Evolutionary conservation across 306 rosid genomes (phyloP), one percentile per base, ranked within the genome.

Genomic region (Erythrophleum fordii): DNA sequence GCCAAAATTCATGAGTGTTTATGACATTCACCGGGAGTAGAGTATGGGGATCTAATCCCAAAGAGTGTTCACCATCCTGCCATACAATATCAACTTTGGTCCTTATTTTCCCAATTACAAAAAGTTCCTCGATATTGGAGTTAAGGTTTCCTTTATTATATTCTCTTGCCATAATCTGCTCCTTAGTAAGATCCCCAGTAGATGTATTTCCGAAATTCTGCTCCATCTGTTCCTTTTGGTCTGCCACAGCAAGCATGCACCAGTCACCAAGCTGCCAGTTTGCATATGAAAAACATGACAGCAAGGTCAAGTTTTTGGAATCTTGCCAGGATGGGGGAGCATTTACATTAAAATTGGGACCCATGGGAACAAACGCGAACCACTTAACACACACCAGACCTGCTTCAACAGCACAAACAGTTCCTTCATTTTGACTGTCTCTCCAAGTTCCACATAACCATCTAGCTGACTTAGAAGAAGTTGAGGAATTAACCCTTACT

Each of bases 211-310:
- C 79, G 29, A 81, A 79, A 81, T 29, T 72, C 81, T 83, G 87
- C 58, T 84, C 87, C 68, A 60, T 61, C 17, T 48, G 72, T 61
- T 69, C 77, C 80, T 80, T 74, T 67, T 75, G 77, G 75, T 78
- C 94, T 29, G 70, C 85, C 84, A 25, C 44, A 52, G 87, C 84
- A 82, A 90, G 92, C 71, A 85, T 85, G 82, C 99, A 96, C 97
- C 97, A 96, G 81, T 96, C 99, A 85, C 99, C 98, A 71, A 92
- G 94, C 86, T 93, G 94, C 99, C 99, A 96, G 77, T 87, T 89
- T 78, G 91, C 90, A 80, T 93, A 88, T 73, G 91, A 69, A 85
- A 93, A 93, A 84, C 99, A 93, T 18, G 97, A 90, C 82, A 93
- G 65, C 81, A 87, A 75, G 75, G 90, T 90, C 90, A 96, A 76